Evolutionary conservation across 148 eudicot genomes (phyloP).

Genomic region (Nepenthes gracilis): DNA sequence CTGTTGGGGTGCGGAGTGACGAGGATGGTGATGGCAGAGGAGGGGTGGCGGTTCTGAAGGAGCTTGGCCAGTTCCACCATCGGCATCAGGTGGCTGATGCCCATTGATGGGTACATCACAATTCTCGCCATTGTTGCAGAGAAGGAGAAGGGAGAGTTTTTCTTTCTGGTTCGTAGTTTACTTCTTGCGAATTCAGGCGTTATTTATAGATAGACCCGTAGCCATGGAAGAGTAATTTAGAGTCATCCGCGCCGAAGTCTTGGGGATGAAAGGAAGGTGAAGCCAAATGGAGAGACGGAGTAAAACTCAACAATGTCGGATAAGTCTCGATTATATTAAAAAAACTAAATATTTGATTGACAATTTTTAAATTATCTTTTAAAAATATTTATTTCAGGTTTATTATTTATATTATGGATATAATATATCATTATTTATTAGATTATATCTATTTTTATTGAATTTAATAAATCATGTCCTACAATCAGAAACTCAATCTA

Average conservation of each 20-base stretch:
- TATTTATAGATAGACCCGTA: background rate
- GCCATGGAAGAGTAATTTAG: background rate
- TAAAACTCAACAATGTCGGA: too few relatives aligned
- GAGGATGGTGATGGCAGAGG: slow-evolving; percentile 1
- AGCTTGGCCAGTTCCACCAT: slow-evolving; percentile 5
- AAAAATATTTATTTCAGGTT: too few relatives aligned
- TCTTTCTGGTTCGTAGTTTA: background rate
- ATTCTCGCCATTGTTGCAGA: background rate
- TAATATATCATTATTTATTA: too few relatives aligned
- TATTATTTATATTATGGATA: too few relatives aligned
- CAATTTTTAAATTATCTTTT: too few relatives aligned
- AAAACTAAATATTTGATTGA: too few relatives aligned
- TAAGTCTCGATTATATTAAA: too few relatives aligned
- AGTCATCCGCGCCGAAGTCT: background rate
- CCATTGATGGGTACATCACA: slow-evolving; percentile 2
- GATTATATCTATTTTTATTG: too few relatives aligned
- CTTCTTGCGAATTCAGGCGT: background rate
- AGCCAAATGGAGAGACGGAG: too few relatives aligned
- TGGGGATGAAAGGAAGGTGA: background rate
- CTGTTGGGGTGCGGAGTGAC: background rate
- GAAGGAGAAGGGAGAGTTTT: background rate
- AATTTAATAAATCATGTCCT: too few relatives aligned
- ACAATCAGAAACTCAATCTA: too few relatives aligned
- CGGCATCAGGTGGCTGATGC: slow-evolving; percentile 2
- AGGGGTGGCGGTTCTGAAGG: background rate